phyloP scores from a whole-genome alignment of 805 yeast species.

The Zygotorulaspora florentina region DNA sequence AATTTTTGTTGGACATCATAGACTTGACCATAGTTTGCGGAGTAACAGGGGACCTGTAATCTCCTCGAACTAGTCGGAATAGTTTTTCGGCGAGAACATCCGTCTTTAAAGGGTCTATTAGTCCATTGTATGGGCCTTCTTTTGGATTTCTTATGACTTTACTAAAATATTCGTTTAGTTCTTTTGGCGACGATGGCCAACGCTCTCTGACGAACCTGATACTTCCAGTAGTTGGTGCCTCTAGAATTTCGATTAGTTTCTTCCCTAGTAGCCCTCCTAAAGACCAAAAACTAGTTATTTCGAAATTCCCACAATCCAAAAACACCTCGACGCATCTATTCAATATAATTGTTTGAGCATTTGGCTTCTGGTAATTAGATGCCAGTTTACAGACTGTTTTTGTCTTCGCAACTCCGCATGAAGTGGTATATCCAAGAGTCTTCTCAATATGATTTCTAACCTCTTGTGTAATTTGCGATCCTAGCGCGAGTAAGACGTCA shows the following conservation, averaged over 20 bases:
- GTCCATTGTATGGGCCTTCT: slow-evolving; percentile 8
- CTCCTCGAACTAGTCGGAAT: slow-evolving; percentile 63
- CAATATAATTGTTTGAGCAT: slow-evolving; percentile 73
- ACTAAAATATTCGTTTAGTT: slow-evolving; percentile 21
- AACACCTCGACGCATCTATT: slow-evolving; percentile 48
- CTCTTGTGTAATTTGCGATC: slow-evolving; percentile 52
- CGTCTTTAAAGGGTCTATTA: slow-evolving; percentile 40
- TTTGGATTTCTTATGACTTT: slow-evolving; percentile 9
- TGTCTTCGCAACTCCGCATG: slow-evolving; percentile 78
- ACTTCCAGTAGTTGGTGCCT: slow-evolving; percentile 45
- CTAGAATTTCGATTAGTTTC: slow-evolving; percentile 45
- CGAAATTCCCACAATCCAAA: slow-evolving; percentile 47
- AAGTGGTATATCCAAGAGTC: slow-evolving; percentile 74
- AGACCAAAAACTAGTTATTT: slow-evolving; percentile 76
- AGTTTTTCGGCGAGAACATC: slow-evolving; percentile 50
- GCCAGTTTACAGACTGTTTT: slow-evolving; percentile 83
- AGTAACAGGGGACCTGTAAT: slow-evolving; percentile 48
- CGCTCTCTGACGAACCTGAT: slow-evolving; percentile 50
- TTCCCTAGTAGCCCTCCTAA: slow-evolving; percentile 89
- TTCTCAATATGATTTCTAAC: slow-evolving; percentile 51
- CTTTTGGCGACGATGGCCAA: slow-evolving; percentile 40
- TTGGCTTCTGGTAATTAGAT: slow-evolving; percentile 80
- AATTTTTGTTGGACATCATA: slow-evolving; percentile 86
- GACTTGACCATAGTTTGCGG: slow-evolving; percentile 65
- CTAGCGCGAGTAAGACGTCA: slow-evolving; percentile 65